A percentile compares a stretch with the other conserved stretches of the same genome.
Conservation (phyloP, 164 flowering plant species). For the Buxus sempervirens region DNA sequence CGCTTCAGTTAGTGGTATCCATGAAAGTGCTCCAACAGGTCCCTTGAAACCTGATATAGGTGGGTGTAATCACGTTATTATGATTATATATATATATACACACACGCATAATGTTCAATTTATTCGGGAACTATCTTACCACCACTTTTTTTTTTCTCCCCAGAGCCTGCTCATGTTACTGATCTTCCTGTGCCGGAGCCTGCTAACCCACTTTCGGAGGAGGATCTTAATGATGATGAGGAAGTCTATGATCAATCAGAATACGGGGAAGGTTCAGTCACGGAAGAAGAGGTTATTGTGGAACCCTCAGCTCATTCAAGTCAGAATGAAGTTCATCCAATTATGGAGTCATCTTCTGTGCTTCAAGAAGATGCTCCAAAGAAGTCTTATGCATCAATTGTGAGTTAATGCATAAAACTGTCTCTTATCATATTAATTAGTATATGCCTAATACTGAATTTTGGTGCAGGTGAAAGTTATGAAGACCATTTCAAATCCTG, state of each 20-base stretch:
- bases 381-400: conserved; percentile 69
- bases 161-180: conserved; percentile 32
- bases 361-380: conserved; percentile 52
- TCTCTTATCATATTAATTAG: neutral
- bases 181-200: conserved; percentile 24
- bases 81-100: neutral
- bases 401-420: conserved; percentile 26
- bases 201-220: conserved; percentile 21
- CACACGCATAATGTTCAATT: no score
- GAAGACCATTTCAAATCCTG: conserved; percentile 20
- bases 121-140: neutral
- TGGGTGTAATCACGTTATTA: neutral
- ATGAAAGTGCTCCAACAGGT: conserved; percentile 18
- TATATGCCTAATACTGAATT: neutral
- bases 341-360: conserved; percentile 25
- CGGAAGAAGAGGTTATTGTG: conserved; percentile 40
- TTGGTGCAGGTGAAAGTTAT: conserved; percentile 33
- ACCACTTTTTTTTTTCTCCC: conserved; percentile 11
- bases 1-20: conserved; percentile 13
- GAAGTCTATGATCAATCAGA: conserved; percentile 48
- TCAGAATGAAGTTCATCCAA: conserved; percentile 28
- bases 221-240: conserved; percentile 33
- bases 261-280: conserved; percentile 39
- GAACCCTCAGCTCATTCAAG: conserved; percentile 25
- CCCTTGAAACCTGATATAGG: conserved; percentile 29